Evolutionary conservation across 2,329 filamentous ascomycete genomes (phyloP).

Genomic region (Diaporthe ilicicola): DNA sequence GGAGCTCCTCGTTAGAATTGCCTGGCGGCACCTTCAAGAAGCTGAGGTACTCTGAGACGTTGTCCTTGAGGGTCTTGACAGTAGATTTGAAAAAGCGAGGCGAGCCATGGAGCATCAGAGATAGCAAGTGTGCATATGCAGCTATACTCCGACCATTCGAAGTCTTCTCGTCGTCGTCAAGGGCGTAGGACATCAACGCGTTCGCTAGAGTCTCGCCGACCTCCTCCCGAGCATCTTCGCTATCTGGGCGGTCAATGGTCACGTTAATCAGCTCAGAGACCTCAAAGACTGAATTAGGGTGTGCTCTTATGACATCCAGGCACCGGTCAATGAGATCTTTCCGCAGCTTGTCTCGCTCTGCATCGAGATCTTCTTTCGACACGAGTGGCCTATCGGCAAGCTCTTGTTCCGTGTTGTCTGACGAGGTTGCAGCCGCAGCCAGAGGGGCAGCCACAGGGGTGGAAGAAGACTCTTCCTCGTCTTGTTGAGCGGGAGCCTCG

Average conservation of each 20-base stretch:
- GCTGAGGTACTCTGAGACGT: constrained; percentile 76
- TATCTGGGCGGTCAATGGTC: constrained; percentile 68
- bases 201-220: constrained; percentile 85
- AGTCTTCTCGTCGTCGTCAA: constrained; percentile 72
- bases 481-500: constrained; percentile 36
- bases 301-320: constrained; percentile 87
- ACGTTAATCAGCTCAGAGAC: constrained; percentile 85
- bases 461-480: constrained; percentile 23
- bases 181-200: constrained; percentile 77
- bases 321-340: constrained; percentile 86
- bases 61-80: constrained; percentile 77
- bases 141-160: constrained; percentile 72
- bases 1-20: constrained; percentile 77
- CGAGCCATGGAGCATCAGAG: constrained; percentile 84
- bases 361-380: constrained; percentile 82
- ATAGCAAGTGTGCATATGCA: constrained; percentile 91
- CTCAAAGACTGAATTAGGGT: constrained; percentile 90
- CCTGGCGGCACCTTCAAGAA: constrained; percentile 79
- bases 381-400: constrained; percentile 46
- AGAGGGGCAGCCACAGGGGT: constrained; percentile 13
- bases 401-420: constrained; percentile 35
- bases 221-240: constrained; percentile 69
- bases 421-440: constrained; percentile 33
- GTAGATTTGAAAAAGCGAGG: constrained; percentile 80
- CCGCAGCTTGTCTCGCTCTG: constrained; percentile 75